These are phyloP conservation scores for Neurospora sp. DNA, from an alignment of 495 filamentous ascomycete species.

Conservation along the genomic window DNA sequence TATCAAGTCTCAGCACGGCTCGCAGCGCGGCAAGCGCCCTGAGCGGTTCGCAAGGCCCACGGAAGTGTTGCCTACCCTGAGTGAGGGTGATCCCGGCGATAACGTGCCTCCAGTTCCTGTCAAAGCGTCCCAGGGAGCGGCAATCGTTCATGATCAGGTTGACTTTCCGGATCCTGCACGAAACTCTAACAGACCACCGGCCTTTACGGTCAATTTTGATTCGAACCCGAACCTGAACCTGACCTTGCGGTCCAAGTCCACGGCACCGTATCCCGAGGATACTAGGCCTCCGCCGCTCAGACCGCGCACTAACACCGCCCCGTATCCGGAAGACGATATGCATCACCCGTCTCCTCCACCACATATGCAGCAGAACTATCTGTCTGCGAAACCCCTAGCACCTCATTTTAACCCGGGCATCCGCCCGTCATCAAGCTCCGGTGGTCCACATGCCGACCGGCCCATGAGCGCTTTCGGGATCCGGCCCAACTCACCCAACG, in stretches of 20 bases:
- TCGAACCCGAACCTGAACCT: slow-evolving; percentile 22
- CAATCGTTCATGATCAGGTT: slow-evolving; percentile 25
- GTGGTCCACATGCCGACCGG: slow-evolving; percentile 40
- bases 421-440: slow-evolving; percentile 24
- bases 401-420: slow-evolving; percentile 27
- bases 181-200: slow-evolving; percentile 29
- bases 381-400: slow-evolving; percentile 8
- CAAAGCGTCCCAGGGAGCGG: slow-evolving; percentile 17
- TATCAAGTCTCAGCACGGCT: slow-evolving; percentile 90
- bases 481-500: slow-evolving; percentile 28
- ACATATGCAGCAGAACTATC: neutral
- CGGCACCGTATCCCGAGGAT: slow-evolving; percentile 58
- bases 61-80: slow-evolving; percentile 43
- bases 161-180: slow-evolving; percentile 65
- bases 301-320: slow-evolving; percentile 26
- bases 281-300: slow-evolving; percentile 38
- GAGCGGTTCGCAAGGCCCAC: slow-evolving; percentile 46
- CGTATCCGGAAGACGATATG: slow-evolving; percentile 46
- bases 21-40: slow-evolving; percentile 61
- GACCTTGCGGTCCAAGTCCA: slow-evolving; percentile 36
- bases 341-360: slow-evolving; percentile 13
- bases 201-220: slow-evolving; percentile 33
- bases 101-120: slow-evolving; percentile 3
- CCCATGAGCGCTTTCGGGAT: slow-evolving; percentile 62
- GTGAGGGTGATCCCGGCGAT: slow-evolving; percentile 15